phyloP scores from a whole-genome alignment of 192 early-diverging fungal species.

The Chytriomyces sp. region DNA sequence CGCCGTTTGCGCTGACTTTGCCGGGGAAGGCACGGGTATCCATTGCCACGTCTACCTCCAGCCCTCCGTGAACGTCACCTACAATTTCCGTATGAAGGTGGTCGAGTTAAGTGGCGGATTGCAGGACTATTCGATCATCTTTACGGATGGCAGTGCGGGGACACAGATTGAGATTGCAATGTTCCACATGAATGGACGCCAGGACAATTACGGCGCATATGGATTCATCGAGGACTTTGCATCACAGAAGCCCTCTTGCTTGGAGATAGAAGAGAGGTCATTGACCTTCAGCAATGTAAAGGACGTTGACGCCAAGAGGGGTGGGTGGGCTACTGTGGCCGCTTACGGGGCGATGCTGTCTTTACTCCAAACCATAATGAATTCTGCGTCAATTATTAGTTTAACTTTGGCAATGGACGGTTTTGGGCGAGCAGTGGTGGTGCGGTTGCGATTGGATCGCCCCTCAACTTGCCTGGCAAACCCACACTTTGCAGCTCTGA shows the following conservation, averaged over 20 bases:
- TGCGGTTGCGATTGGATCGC: not conserved
- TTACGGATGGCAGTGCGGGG: not conserved
- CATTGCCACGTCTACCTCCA: not conserved
- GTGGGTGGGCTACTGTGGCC: not conserved
- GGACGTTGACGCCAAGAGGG: not conserved
- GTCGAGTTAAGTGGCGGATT: not conserved
- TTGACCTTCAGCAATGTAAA: slow-evolving; percentile 10
- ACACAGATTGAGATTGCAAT: not conserved
- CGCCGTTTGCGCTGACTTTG: not conserved
- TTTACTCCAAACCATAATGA: slow-evolving; percentile 24
- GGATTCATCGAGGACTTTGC: slow-evolving; percentile 14
- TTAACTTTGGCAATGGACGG: slow-evolving; percentile 7
- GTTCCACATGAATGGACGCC: not conserved
- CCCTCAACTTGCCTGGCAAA: slow-evolving; percentile 2
- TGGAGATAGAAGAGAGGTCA: not conserved
- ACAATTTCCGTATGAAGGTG: slow-evolving; percentile 1
- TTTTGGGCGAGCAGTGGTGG: slow-evolving; percentile 10
- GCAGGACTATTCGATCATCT: slow-evolving; percentile 2
- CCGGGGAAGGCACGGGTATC: slow-evolving; percentile 14
- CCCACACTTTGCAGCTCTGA: too few species aligned
- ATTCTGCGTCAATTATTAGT: slow-evolving; percentile 13
- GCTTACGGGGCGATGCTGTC: not conserved
- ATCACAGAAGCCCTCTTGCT: not conserved
- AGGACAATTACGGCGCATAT: slow-evolving; percentile 8
- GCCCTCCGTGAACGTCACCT: not conserved